phyloP scores from a whole-genome alignment of 345 rosid genomes.

The Noccaea bulbosa region DNA sequence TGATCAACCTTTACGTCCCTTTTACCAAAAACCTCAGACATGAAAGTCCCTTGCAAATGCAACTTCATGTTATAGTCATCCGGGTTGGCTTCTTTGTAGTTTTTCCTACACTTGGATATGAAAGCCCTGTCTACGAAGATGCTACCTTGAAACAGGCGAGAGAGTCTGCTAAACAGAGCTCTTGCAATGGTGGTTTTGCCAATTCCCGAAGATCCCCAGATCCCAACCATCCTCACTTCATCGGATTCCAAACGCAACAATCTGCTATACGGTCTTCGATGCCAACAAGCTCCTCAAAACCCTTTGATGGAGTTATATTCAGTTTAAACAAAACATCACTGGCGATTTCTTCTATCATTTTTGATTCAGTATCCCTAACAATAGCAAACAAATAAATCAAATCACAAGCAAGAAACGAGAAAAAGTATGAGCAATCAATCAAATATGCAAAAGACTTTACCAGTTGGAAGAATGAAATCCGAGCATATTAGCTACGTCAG shows the following conservation, averaged over 20 bases:
- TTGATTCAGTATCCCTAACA: constrained; percentile 7
- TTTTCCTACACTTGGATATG: background rate
- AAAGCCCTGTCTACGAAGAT: constrained; percentile 8
- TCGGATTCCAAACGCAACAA: constrained; percentile 1
- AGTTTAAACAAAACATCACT: background rate
- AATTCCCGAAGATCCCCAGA: constrained; percentile 18
- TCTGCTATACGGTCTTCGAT: constrained; percentile 15
- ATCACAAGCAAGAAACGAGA: background rate
- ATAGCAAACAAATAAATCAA: background rate
- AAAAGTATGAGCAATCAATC: background rate
- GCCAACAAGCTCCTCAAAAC: constrained; percentile 8
- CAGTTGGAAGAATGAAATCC: constrained; percentile 7
- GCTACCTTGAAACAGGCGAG: background rate
- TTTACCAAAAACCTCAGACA: background rate
- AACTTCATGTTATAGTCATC: constrained; percentile 18
- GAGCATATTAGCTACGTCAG: background rate
- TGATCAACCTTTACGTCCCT: background rate
- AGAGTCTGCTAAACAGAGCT: constrained; percentile 8
- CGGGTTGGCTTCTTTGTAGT: background rate
- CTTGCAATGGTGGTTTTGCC: constrained; percentile 26
- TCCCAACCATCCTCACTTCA: constrained; percentile 24
- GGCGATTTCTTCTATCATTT: constrained; percentile 6
- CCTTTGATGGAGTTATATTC: background rate
- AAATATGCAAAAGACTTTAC: background rate
- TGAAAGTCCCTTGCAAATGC: background rate